Conservation (phyloP, 179 eudicot genomes). For the Beta macrorhiza region DNA sequence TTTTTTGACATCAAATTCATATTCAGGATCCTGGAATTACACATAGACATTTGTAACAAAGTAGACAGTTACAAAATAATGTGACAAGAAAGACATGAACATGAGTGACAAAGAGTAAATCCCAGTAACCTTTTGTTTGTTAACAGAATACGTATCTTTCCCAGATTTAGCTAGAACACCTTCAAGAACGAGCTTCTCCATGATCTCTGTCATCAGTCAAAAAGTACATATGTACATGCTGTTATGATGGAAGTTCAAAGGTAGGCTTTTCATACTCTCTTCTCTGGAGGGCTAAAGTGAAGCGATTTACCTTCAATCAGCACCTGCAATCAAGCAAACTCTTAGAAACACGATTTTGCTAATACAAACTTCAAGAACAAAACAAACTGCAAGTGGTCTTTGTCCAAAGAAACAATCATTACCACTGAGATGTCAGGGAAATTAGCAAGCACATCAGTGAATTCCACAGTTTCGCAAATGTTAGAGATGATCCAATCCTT, state of each 20-base stretch:
- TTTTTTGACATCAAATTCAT: constrained; percentile 75
- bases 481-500: constrained; percentile 75
- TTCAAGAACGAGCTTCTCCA: constrained; percentile 75
- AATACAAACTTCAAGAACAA: no score
- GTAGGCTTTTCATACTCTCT: constrained; percentile 23
- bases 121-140: constrained; percentile 56
- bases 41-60: constrained; percentile 1
- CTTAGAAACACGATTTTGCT: constrained; percentile 1
- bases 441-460: constrained; percentile 67
- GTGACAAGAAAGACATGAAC: constrained; percentile 13
- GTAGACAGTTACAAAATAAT: neutral
- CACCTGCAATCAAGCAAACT: constrained; percentile 48
- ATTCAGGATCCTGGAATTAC: constrained; percentile 42
- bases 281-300: constrained; percentile 12
- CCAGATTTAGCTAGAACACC: constrained; percentile 51
- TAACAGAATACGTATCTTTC: constrained; percentile 51
- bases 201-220: constrained; percentile 52
- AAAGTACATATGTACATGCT: neutral
- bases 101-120: constrained; percentile 1
- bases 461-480: constrained; percentile 56
- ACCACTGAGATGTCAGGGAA: constrained; percentile 87
- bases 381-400: neutral
- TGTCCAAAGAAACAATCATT: constrained; percentile 20
- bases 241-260: constrained; percentile 8
- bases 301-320: constrained; percentile 64